Base-by-base conservation (phyloP, 345 rosid genomes). In the Nasturtium officinale region DNA sequence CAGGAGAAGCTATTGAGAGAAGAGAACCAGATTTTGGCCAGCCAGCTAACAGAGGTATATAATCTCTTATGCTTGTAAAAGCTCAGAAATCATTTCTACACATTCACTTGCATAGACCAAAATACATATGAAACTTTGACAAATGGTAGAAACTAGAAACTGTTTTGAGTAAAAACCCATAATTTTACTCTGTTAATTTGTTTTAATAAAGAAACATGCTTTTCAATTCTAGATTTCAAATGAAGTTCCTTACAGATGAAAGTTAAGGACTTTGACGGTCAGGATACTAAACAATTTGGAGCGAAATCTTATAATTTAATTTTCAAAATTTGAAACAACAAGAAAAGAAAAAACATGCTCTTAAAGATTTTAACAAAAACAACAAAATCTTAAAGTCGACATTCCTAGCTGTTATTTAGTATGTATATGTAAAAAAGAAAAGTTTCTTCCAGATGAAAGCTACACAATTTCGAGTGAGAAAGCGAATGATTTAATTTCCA, bases 1-100 rank as follows among this genome's bases (percentile, higher is more conserved):
- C 59, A 76, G 75, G 71, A 56, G 66, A 69, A 69, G 52, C 7
- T 35, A 12, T 5, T 62, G 46, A 55, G 45, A 62, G 71, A 61
- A 21, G 59, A 76, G 60, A 69, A 69, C 60, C 4, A 26, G 47
- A 5, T 18, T 47, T 15, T 62, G 37, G 32, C 71, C 45, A 55
- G 37, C 20, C 65, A 76, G 38, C 37, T 75, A 1, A 25, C 37
- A 1, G 23, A 67, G 79, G 59, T 46, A 76, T 2, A 23, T 42
- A 10, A 33, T 69, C 40, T 54, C 75, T 12, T 17, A 61, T 61
- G 10, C 38, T 47, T 46, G 12, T 56, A 25, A 26, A 63, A 61
- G 38, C 71, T 72, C 42, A 16, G 26, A 25, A 50, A 71, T 37
- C 60, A 37, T 50, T 58, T 72, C 21, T 61, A 40, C 25, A 61